These are phyloP conservation scores for Termitomyces sp. DNA, from an alignment of 768 basidiomycete genomes.

Conservation along the genomic window DNA sequence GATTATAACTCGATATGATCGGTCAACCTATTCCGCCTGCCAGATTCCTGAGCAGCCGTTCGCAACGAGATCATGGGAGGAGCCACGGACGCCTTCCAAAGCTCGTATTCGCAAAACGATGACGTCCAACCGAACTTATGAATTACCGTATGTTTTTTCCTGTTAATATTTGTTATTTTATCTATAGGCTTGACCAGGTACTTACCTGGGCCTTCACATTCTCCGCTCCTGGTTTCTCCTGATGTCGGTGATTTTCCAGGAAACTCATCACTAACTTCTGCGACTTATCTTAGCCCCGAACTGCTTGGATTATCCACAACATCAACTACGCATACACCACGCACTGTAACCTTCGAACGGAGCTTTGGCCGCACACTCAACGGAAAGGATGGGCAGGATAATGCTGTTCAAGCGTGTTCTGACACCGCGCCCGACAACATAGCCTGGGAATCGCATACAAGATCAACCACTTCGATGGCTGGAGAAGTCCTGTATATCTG, in stretches of 20 bases:
- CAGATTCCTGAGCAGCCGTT: neutral
- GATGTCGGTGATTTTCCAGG: neutral
- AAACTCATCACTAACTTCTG: neutral
- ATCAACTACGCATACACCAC: neutral
- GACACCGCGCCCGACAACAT: neutral
- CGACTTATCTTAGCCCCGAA: neutral
- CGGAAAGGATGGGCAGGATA: neutral
- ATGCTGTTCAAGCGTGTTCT: neutral
- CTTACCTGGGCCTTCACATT: neutral
- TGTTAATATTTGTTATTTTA: neutral
- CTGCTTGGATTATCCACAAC: neutral
- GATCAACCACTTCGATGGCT: constrained; percentile 10
- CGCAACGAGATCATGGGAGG: neutral
- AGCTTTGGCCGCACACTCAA: neutral
- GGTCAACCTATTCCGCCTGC: neutral
- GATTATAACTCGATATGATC: constrained; percentile 24
- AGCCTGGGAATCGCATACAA: constrained; percentile 18
- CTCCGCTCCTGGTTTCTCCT: neutral
- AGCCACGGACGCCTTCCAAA: neutral
- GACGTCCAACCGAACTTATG: neutral
- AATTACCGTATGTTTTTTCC: neutral
- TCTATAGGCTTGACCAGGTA: neutral
- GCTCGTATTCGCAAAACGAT: neutral
- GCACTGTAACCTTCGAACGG: neutral
- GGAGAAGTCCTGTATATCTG: constrained; percentile 20